Percentiles rank a stretch among this genome's conserved stretches.
Conservation (phyloP, 768 basidiomycete genomes). For the Termitomyces sp. region DNA sequence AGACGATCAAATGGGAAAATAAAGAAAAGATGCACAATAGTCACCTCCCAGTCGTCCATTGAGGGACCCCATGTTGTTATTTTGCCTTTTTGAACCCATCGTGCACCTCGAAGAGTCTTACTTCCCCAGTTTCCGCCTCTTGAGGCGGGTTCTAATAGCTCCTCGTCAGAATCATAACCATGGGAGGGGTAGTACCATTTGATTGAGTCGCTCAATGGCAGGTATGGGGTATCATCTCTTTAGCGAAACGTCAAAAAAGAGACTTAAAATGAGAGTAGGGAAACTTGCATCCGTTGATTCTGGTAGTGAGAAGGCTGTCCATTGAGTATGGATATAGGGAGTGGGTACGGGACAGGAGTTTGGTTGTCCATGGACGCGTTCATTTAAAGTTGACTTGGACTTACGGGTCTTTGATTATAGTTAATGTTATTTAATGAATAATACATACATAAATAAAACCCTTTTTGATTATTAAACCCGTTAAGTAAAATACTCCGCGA, state of each 20-base stretch:
- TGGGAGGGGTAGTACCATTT: constrained; percentile 85
- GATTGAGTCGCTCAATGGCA: constrained; percentile 68
- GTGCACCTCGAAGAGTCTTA: constrained; percentile 68
- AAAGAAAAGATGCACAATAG: constrained; percentile 13
- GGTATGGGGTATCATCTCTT: constrained; percentile 16
- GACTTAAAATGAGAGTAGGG: neutral
- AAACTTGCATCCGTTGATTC: constrained; percentile 25
- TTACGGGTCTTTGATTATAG: neutral
- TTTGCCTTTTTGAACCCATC: constrained; percentile 83
- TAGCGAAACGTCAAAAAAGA: neutral
- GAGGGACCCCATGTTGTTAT: constrained; percentile 81
- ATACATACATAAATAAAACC: neutral
- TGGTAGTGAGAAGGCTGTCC: constrained; percentile 6
- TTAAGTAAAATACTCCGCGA: constrained; percentile 30
- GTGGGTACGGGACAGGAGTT: constrained; percentile 4
- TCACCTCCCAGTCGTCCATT: constrained; percentile 84
- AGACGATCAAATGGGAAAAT: constrained; percentile 12
- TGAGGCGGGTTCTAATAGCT: constrained; percentile 41
- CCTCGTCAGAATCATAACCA: constrained; percentile 66
- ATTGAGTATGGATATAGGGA: neutral
- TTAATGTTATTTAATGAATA: neutral
- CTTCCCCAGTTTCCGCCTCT: constrained; percentile 81
- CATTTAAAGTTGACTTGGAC: neutral
- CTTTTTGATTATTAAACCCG: neutral
- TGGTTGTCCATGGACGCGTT: constrained; percentile 14